Evolutionary conservation across 768 basidiomycete species (phyloP), one percentile per base, ranked within the genome.

Genomic region (Trametes cingulata): DNA sequence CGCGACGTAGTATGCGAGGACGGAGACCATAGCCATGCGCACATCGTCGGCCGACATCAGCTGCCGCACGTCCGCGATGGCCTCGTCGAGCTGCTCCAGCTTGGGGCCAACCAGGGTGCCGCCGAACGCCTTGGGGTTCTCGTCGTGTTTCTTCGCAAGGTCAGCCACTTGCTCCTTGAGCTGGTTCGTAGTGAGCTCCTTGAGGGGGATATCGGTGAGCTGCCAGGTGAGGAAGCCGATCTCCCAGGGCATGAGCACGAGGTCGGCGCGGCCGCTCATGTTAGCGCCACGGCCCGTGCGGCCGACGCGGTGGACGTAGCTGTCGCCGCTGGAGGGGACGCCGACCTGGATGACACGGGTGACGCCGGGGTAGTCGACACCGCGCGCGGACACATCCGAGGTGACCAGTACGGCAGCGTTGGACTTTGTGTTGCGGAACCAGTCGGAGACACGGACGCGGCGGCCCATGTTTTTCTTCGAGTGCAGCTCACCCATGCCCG

Each of bases 341-440:
- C 96, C 95, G 51, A 99, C 78, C 72, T 98, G 97, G 64, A 98
- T 89, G 61, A 95, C 90, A 39, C 94, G 86, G 0, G 91, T 92
- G 20, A 95, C 90, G 19, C 83, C 85, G 8, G 93, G 93, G 71
- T 95, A 96, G 72, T 96, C 92, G 45, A 95, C 83, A 15, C 92
- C 92, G 58, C 93, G 84, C 20, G 93, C 92, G 27, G 91, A 94
- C 6, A 96, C 86, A 65, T 96, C 94, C 1, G 93, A 94, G 3
- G 87, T 90, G 65, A 97, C 78, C 52, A 96, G 82, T 29, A 97
- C 76, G 2, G 83, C 77, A 0, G 86, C 81, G 5, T 78, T 78
- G 1, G 74, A 69, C 17, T 64, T 78, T 63, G 88, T 84, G 6
- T 58, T 67, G 56, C 86, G 78, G 80, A 93, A 95, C 12, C 63